phyloP scores from a whole-genome alignment of 2,329 filamentous ascomycete genomes.

The Arthrobotrys iridis region DNA sequence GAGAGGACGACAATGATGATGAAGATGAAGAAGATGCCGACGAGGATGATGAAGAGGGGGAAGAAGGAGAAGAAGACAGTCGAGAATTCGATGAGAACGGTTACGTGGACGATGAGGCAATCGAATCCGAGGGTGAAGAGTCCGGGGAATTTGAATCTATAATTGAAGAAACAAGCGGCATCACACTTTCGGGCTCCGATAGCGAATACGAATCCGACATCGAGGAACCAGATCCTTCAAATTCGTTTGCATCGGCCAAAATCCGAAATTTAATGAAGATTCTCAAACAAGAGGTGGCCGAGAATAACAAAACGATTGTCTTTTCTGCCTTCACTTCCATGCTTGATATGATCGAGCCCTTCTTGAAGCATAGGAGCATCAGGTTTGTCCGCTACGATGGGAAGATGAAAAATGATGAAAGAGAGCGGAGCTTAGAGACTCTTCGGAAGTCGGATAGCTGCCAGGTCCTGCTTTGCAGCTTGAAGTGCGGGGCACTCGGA shows the following conservation, averaged over 20 bases:
- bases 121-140: slow-evolving; percentile 54
- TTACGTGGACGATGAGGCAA: slow-evolving; percentile 55
- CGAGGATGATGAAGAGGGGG: slow-evolving; percentile 59
- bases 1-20: slow-evolving; percentile 59
- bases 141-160: slow-evolving; percentile 30
- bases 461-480: slow-evolving; percentile 86
- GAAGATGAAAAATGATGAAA: slow-evolving; percentile 89
- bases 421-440: slow-evolving; percentile 82
- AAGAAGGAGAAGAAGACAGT: slow-evolving; percentile 33
- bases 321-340: slow-evolving; percentile 99
- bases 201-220: slow-evolving; percentile 59
- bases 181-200: slow-evolving; percentile 32
- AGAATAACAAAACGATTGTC: slow-evolving; percentile 91
- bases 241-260: slow-evolving; percentile 81
- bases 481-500: slow-evolving; percentile 91
- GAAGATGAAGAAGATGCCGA: slow-evolving; percentile 59
- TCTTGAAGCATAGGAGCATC: slow-evolving; percentile 78
- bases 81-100: slow-evolving; percentile 5
- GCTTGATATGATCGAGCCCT: slow-evolving; percentile 95
- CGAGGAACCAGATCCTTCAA: slow-evolving; percentile 59
- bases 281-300: slow-evolving; percentile 76
- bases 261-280: slow-evolving; percentile 86
- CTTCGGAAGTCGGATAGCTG: slow-evolving; percentile 70
- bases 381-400: slow-evolving; percentile 91
- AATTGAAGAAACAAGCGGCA: slow-evolving; percentile 30